Base-by-base conservation (phyloP, 352 stramenopile genomes). In the Phytophthora sp. region DNA sequence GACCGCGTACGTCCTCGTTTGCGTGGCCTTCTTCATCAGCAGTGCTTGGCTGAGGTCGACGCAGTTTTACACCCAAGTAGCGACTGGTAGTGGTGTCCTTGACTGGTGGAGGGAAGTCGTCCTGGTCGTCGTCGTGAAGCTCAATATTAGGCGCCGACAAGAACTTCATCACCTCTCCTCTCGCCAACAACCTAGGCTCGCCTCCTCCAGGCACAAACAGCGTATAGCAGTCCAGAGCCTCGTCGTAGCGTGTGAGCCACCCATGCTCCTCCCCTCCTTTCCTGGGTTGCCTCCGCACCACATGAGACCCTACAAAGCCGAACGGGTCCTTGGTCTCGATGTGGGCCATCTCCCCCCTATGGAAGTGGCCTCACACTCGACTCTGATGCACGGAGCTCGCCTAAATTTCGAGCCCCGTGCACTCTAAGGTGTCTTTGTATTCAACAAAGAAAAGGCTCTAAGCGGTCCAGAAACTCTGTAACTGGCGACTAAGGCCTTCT, bases 201-300 rank as follows among this genome's bases (percentile, higher is more conserved):
- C 60, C 72, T 23, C 58, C 60, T 21, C 62, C 71, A 10, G 84
- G 84, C 11, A 87, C 61, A 34, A 90, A 90, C 37, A 93, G 62
- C 49, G 79, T 82, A 63, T 91, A 93, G 55, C 49, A 69, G 59
- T 93, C 84, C 30, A 89, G 44, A 5, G 63, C 56, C 37, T 73
- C 62, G 45, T 93, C 76, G 55, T 89, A 93, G 26, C 79, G 74
- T 42, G 84, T 93, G 62, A 93, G 69, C 84, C 84, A 91, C 13
- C 78, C 79, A 61, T 87, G 79, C 46, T 80, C 74, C 17, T 75
- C 58, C 7, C 35, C 38, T 8, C 54, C 42, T 12, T 58, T 71
- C 32, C 55, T 51, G 23, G 44, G 66, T 43, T 68, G 23, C 11
- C 41, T 56, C 18, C 71, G 76, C 50, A 92, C 61, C 21, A 92